Evolutionary conservation across 78 protist species (phyloP).

Genomic region (Dictyostelium intermedium): DNA sequence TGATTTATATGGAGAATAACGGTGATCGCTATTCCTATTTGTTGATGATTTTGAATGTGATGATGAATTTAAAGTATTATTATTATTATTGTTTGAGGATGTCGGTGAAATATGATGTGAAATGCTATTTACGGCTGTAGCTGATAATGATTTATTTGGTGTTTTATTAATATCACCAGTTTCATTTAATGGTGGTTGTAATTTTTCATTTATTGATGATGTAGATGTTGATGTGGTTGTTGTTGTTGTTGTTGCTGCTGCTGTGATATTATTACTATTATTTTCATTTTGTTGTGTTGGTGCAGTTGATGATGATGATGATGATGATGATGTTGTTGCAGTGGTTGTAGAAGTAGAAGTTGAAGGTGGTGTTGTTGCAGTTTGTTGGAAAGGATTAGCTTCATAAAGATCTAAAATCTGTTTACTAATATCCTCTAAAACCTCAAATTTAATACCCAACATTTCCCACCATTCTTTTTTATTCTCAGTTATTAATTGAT

Average conservation of each 20-base stretch:
- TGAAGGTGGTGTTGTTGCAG: not conserved
- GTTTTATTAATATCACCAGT: not conserved
- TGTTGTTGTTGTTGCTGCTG: not conserved
- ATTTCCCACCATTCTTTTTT: slow-evolving; percentile 76
- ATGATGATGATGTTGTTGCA: not conserved
- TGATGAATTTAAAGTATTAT: not conserved
- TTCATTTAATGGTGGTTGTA: slow-evolving; percentile 6
- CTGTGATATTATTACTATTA: not conserved
- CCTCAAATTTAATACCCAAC: slow-evolving; percentile 35
- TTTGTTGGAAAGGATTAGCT: not conserved
- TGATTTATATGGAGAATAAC: slow-evolving; percentile 16
- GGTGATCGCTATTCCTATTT: not conserved
- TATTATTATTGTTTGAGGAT: not conserved
- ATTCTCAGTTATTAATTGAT: slow-evolving; percentile 2
- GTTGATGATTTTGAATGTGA: not conserved
- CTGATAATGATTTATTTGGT: not conserved
- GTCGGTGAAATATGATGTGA: not conserved
- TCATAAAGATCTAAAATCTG: slow-evolving; percentile 73
- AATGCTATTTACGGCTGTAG: not conserved
- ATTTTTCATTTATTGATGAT: not conserved
- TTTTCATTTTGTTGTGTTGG: not conserved
- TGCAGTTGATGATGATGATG: not conserved
- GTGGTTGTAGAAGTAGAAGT: not conserved
- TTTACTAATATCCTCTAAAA: slow-evolving; percentile 44
- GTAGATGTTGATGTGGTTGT: not conserved